A percentile compares a stretch with the other conserved stretches of the same genome.
These are phyloP conservation scores for Clitopilus hobsonii DNA, from an alignment of 768 basidiomycete species.

Conservation along the genomic window DNA sequence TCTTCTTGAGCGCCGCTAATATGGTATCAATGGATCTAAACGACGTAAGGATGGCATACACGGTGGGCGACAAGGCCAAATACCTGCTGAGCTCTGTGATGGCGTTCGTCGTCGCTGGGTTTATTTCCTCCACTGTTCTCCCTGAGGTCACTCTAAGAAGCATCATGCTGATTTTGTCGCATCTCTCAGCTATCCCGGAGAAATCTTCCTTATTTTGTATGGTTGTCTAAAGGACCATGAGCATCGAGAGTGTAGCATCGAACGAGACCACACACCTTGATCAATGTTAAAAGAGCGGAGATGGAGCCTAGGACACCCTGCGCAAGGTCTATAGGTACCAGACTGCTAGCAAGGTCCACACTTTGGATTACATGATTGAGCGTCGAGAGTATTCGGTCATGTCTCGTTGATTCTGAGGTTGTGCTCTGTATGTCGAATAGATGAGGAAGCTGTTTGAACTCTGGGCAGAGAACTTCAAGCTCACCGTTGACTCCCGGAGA, in stretches of 20 bases:
- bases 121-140: constrained; percentile 1
- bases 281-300: not conserved
- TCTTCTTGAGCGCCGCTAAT: constrained; percentile 1
- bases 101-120: not conserved
- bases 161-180: constrained; percentile 6
- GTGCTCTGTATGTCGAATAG: not conserved
- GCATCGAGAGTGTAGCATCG: not conserved
- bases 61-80: not conserved
- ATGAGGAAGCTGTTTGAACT: not conserved
- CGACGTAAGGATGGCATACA: not conserved
- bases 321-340: not conserved
- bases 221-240: not conserved
- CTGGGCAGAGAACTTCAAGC: not conserved
- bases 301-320: not conserved
- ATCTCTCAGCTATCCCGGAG: constrained; percentile 8
- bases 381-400: not conserved
- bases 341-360: not conserved
- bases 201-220: constrained; percentile 8
- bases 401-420: not conserved
- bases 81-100: constrained; percentile 5
- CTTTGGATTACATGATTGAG: not conserved
- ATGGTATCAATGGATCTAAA: not conserved
- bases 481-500: not conserved
- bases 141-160: constrained; percentile 6
- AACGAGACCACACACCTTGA: not conserved